Evolutionary conservation across 225 moss, liverwort and hornwort species (phyloP), one percentile per base, ranked within the genome.

Genomic region (Takakia lepidozioides): DNA sequence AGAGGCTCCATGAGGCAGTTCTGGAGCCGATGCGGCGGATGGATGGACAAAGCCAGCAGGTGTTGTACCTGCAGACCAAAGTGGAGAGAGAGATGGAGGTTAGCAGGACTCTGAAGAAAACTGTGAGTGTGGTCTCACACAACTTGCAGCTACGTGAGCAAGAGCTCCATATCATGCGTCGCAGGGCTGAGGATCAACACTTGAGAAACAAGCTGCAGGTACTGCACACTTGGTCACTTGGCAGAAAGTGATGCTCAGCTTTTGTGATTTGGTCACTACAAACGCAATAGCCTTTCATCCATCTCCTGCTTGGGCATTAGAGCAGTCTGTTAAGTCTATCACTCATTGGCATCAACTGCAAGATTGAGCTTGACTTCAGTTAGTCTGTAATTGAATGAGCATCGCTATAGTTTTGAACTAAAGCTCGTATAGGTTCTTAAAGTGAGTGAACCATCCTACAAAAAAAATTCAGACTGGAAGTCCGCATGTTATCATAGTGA

Each of bases 1-100:
- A 66, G 61, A 60, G 67, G 47, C 59, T 77, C 35, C 76, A 70
- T 1, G 80, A 89, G 15, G 67, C 63, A 49, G 89, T 82, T 3
- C 55, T 72, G 26, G 58, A 70, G 30, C 67, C 67, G 1, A 60
- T 77, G 80, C 57, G 60, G 20, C 54, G 58, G 59, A 54, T 76
- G 51, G 59, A 80, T 29, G 72, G 76, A 29, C 69, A 72, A 35
- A 67, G 57, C 18, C 25, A 48, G 3, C 54, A 64, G 44, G 64
- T 65, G 36, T 60, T 38, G 17, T 43, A 69, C 29, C 32, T 76
- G 17, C 58, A 76, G 29, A 64, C 35, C 14, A 68, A 66, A 54
- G 54, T 77, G 8, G 67, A 80, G 23, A 69, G 69, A 58, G 63
- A 69, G 46, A 69, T 49, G 42, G 71, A 67, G 40, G 25, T 40